phyloP scores from a whole-genome alignment of 345 rosid species.

The Diplotaxis tenuifolia region DNA sequence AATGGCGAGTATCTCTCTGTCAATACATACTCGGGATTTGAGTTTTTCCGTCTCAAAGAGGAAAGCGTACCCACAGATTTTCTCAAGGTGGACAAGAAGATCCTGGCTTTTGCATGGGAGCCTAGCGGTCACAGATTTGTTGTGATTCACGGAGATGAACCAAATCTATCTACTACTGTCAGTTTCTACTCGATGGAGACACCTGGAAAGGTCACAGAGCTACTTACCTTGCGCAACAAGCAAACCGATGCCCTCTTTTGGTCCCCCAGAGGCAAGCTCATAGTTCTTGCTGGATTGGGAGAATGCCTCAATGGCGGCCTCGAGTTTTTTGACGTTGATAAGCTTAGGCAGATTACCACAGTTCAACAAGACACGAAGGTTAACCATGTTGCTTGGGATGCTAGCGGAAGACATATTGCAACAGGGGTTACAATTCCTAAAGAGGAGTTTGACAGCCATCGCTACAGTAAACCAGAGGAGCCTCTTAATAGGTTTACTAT shows the following conservation, averaged over 20 bases:
- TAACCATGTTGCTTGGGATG: no score
- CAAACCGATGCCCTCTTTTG: no score
- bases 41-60: conserved; percentile 75
- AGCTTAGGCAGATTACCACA: conserved; percentile 54
- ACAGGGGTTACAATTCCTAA: no score
- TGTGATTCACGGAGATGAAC: conserved; percentile 62
- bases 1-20: conserved; percentile 85
- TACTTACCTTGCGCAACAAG: conserved; percentile 63
- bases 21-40: conserved; percentile 55
- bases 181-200: conserved; percentile 7
- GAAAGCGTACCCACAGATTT: conserved; percentile 84
- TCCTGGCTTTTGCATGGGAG: conserved; percentile 86
- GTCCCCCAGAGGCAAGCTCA: no score
- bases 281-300: no score
- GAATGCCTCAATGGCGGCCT: no score
- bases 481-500: not conserved
- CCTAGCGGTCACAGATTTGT: no score
- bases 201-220: conserved; percentile 53
- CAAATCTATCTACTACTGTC: conserved; percentile 66
- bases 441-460: no score
- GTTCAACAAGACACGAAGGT: conserved; percentile 81
- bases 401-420: no score
- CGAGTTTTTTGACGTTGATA: conserved; percentile 72
- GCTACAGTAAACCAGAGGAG: not conserved
- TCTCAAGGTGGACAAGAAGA: conserved; percentile 46